phyloP scores from a whole-genome alignment of 1,284 basidiomycete genomes.

The Cryptococcus deneoformans region DNA sequence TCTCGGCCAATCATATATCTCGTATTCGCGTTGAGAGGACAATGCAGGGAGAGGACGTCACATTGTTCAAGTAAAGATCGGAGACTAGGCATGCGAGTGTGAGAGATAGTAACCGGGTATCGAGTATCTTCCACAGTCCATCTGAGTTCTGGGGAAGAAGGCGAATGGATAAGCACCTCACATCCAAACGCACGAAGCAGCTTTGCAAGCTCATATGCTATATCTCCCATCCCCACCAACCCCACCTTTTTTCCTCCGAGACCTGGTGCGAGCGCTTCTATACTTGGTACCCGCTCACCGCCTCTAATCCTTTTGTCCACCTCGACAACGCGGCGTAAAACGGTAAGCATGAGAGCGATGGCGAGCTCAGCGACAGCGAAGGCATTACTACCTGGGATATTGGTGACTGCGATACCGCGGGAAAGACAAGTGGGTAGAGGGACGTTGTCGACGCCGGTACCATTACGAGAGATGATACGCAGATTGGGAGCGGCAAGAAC shows the following conservation, averaged over 20 bases:
- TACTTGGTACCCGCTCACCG: slow-evolving; percentile 60
- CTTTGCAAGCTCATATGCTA: slow-evolving; percentile 40
- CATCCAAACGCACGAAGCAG: slow-evolving; percentile 46
- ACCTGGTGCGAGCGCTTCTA: slow-evolving; percentile 47
- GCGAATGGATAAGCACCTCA: slow-evolving; percentile 46
- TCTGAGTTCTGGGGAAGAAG: slow-evolving; percentile 37
- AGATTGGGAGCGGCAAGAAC: slow-evolving; percentile 22
- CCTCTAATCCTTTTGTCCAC: slow-evolving; percentile 51
- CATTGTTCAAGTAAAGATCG: slow-evolving; percentile 45
- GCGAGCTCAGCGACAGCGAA: slow-evolving; percentile 58
- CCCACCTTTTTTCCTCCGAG: slow-evolving; percentile 51
- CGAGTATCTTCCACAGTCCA: slow-evolving; percentile 35
- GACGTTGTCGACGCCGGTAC: slow-evolving; percentile 38
- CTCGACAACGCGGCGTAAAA: slow-evolving; percentile 58
- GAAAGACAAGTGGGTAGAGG: slow-evolving; percentile 50
- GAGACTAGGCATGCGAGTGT: slow-evolving; percentile 50
- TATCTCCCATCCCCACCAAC: slow-evolving; percentile 51
- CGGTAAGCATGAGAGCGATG: slow-evolving; percentile 57
- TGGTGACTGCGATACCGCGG: slow-evolving; percentile 59
- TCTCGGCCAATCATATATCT: slow-evolving; percentile 43
- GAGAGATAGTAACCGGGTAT: slow-evolving; percentile 45
- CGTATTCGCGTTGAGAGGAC: slow-evolving; percentile 51
- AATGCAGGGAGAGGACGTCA: slow-evolving; percentile 54
- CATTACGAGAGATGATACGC: slow-evolving; percentile 33
- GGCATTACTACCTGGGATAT: slow-evolving; percentile 52